phyloP scores from a whole-genome alignment of 2,329 filamentous ascomycete species.

The Orbilia quercus region DNA sequence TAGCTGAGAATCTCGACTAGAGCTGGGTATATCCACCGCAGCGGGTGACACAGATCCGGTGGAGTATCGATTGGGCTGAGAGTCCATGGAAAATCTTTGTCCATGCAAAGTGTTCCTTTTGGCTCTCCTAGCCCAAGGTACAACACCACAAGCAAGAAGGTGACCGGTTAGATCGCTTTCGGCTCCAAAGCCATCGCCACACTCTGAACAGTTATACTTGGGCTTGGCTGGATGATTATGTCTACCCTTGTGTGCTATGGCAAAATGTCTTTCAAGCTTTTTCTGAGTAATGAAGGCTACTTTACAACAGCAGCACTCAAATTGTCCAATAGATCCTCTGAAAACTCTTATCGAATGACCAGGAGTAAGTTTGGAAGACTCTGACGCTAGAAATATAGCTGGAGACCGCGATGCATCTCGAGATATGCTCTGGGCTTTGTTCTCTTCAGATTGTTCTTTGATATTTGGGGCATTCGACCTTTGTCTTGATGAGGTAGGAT shows the following conservation, averaged over 20 bases:
- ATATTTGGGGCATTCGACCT: neutral
- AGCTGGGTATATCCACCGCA: slow-evolving; percentile 17
- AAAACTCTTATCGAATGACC: slow-evolving; percentile 3
- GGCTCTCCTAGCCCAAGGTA: slow-evolving; percentile 7
- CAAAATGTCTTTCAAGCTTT: slow-evolving; percentile 30
- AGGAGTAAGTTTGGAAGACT: slow-evolving; percentile 16
- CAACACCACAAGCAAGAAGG: slow-evolving; percentile 43
- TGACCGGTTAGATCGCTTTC: slow-evolving; percentile 29
- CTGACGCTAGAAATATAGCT: slow-evolving; percentile 19
- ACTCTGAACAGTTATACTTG: slow-evolving; percentile 12
- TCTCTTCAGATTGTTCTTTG: neutral
- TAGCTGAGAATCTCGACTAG: slow-evolving; percentile 44
- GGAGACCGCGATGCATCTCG: slow-evolving; percentile 4
- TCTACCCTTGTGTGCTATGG: slow-evolving; percentile 25
- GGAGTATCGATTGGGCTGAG: slow-evolving; percentile 28
- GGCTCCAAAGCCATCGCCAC: slow-evolving; percentile 33
- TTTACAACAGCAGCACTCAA: slow-evolving; percentile 45
- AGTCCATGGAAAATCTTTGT: slow-evolving; percentile 13
- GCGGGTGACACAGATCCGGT: slow-evolving; percentile 39
- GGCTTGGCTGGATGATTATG: slow-evolving; percentile 29
- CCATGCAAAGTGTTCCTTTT: slow-evolving; percentile 20
- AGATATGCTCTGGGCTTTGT: neutral
- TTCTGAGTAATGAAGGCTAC: slow-evolving; percentile 13
- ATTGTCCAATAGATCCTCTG: slow-evolving; percentile 2
- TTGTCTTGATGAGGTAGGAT: neutral